Conservation (phyloP, 179 eudicot genomes). For the Corrigiola litoralis region DNA sequence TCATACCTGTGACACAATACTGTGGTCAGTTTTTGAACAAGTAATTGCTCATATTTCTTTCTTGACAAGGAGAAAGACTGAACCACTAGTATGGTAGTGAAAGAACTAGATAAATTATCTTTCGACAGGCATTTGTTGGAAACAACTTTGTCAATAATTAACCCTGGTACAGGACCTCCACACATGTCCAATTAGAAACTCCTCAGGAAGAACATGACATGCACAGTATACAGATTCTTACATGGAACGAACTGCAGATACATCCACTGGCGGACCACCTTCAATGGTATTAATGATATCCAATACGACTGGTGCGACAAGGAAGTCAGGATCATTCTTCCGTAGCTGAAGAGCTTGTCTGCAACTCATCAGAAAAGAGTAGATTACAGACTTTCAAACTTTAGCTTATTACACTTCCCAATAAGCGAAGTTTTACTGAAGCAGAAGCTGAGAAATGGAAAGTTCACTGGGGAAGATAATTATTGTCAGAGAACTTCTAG, state of each 20-base stretch:
- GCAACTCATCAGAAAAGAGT: conserved; percentile 26
- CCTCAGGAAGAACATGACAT: neutral
- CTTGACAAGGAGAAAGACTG: neutral
- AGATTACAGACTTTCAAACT: neutral
- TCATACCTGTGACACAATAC: conserved; percentile 64
- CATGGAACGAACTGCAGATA: conserved; percentile 92
- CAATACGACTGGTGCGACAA: conserved; percentile 49
- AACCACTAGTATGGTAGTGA: neutral
- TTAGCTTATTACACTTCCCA: neutral
- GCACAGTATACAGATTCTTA: conserved; percentile 33
- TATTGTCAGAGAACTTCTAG: neutral
- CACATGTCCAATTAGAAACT: too few relatives aligned
- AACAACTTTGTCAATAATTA: too few relatives aligned
- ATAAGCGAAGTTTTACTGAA: neutral
- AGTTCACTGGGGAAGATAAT: neutral
- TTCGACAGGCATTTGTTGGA: too few relatives aligned
- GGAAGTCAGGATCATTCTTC: conserved; percentile 62
- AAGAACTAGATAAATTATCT: neutral
- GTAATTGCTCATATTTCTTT: neutral
- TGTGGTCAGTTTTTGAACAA: conserved; percentile 14
- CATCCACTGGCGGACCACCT: conserved; percentile 96
- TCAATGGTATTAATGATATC: conserved; percentile 87
- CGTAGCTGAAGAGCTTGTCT: conserved; percentile 97
- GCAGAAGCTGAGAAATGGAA: neutral
- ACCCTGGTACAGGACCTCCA: too few relatives aligned